These are phyloP conservation scores for Trametes sp. DNA, from an alignment of 1,284 basidiomycete genomes.

Conservation along the genomic window DNA sequence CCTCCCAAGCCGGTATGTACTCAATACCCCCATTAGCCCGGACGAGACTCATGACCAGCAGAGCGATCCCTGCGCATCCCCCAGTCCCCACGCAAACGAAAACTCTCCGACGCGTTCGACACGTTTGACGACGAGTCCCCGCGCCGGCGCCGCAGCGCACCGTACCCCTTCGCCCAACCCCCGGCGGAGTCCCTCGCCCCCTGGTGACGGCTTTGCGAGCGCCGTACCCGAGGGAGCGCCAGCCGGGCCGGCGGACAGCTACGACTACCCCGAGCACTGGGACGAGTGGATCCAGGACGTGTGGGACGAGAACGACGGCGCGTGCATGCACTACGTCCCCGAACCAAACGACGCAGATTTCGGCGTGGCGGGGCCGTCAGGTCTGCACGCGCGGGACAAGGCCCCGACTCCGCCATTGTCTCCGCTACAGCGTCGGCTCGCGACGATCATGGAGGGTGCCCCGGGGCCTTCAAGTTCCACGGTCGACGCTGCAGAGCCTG, in stretches of 20 bases:
- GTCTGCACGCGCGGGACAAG: neutral
- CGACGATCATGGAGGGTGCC: conserved; percentile 16
- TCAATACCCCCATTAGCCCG: neutral
- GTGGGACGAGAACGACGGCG: conserved; percentile 38
- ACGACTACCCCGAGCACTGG: conserved; percentile 26
- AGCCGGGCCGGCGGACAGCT: conserved; percentile 1
- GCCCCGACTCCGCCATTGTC: neutral
- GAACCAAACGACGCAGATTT: conserved; percentile 17
- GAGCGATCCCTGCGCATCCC: conserved; percentile 20
- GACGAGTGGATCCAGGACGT: conserved; percentile 27
- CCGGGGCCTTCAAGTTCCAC: neutral
- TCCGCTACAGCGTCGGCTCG: neutral
- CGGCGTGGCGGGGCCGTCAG: conserved; percentile 4
- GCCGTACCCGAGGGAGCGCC: neutral
- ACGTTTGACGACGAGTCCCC: conserved; percentile 14
- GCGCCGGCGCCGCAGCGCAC: conserved; percentile 7
- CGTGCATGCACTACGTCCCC: conserved; percentile 49
- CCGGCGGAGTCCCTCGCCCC: conserved; percentile 18
- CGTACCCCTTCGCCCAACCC: neutral
- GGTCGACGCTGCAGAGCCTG: conserved; percentile 22
- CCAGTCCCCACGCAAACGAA: conserved; percentile 38
- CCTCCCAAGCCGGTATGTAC: conserved; percentile 24
- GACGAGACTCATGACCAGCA: conserved; percentile 41
- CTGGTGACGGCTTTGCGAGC: conserved; percentile 14
- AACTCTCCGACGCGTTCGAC: conserved; percentile 24